Evolutionary conservation across 2,329 filamentous ascomycete species (phyloP).

Genomic region (Lachnellula subtilissima): DNA sequence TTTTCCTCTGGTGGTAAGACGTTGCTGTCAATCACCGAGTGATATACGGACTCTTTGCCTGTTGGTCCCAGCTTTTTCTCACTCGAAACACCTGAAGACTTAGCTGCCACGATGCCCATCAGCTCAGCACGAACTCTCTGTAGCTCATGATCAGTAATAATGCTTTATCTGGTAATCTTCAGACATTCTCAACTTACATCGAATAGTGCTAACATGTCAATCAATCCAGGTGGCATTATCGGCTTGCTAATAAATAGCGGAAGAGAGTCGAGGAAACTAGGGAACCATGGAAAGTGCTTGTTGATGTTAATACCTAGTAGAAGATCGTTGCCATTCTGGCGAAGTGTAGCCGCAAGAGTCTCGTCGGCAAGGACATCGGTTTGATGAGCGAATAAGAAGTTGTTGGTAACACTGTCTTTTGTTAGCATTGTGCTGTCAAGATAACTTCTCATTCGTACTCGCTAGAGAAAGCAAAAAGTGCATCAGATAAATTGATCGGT

Average conservation of each 20-base stretch:
- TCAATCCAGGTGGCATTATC: constrained; percentile 13
- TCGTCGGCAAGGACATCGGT: constrained; percentile 10
- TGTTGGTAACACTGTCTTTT: constrained; percentile 2
- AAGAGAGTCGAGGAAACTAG: constrained; percentile 10
- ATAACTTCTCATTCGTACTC: not conserved
- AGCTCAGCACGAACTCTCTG: constrained; percentile 8
- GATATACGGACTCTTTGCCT: constrained; percentile 5
- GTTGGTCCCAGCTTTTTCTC: not conserved
- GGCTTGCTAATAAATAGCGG: constrained; percentile 11
- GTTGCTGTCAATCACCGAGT: constrained; percentile 2
- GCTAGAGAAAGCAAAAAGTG: constrained; percentile 7
- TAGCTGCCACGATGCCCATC: not conserved
- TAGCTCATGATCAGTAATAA: not conserved
- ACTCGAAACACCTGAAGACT: not conserved
- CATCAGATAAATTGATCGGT: constrained; percentile 6
- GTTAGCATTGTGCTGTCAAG: not conserved
- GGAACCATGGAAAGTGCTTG: constrained; percentile 11
- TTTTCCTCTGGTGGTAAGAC: constrained; percentile 28
- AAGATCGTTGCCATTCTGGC: constrained; percentile 7
- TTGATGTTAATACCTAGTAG: constrained; percentile 10
- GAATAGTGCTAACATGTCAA: constrained; percentile 12
- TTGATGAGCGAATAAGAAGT: constrained; percentile 9
- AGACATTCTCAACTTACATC: constrained; percentile 1
- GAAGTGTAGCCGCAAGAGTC: not conserved
- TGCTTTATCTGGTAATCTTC: too few relatives aligned